A percentile compares a stretch with the other conserved stretches of the same genome.
These are phyloP conservation scores for Lycium barbarum DNA, from an alignment of 257 asterid genomes.

Conservation along the genomic window DNA sequence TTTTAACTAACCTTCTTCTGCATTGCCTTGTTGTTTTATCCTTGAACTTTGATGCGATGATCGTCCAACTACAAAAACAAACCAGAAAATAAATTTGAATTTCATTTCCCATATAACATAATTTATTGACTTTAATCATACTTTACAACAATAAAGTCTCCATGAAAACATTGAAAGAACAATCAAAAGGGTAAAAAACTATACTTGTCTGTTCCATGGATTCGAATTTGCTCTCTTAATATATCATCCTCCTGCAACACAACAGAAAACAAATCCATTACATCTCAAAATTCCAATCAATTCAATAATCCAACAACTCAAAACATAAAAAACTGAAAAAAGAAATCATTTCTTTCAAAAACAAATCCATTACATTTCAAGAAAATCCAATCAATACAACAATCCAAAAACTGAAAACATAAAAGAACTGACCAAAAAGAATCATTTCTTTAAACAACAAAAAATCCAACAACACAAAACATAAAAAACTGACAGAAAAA, in stretches of 20 bases:
- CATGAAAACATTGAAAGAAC: background rate
- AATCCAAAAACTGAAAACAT: constrained; percentile 18
- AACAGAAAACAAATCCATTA: constrained; percentile 37
- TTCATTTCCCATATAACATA: constrained; percentile 37
- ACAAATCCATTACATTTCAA: background rate
- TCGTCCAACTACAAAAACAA: constrained; percentile 77
- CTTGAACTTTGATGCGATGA: constrained; percentile 88
- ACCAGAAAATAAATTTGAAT: constrained; percentile 29
- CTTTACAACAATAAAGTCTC: constrained; percentile 12
- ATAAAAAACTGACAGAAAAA: too few species aligned
- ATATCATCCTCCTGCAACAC: constrained; percentile 91
- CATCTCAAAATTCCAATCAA: constrained; percentile 20
- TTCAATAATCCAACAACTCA: constrained; percentile 16
- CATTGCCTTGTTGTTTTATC: constrained; percentile 99
- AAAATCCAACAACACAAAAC: background rate
- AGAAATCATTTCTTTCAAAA: background rate
- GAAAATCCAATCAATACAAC: constrained; percentile 27
- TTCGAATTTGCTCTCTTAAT: constrained; percentile 86
- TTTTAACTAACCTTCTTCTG: constrained; percentile 81
- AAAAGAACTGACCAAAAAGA: background rate
- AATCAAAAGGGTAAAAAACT: constrained; percentile 39
- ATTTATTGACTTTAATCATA: background rate
- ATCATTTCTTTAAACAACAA: background rate
- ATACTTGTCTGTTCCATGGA: constrained; percentile 93
- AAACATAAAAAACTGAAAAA: constrained; percentile 6